Evolutionary conservation across 192 early-diverging fungal species (phyloP).

Genomic region (Coemansia sp.): DNA sequence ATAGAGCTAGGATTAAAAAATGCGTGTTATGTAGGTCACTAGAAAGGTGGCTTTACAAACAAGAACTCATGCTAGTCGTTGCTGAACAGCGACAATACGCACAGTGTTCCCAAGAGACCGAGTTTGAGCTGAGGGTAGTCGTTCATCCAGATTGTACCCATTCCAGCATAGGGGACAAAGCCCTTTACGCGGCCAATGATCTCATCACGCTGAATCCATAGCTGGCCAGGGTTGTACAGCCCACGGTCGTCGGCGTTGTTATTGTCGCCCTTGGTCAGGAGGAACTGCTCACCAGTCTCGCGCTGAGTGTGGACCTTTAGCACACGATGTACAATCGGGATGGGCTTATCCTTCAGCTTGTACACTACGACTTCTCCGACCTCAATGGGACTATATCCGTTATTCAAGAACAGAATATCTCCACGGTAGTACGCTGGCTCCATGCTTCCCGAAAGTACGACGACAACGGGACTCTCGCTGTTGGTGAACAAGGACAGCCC

Average conservation of each 20-base stretch:
- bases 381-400: conserved; percentile 68
- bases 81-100: conserved; percentile 70
- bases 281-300: conserved; percentile 74
- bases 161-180: conserved; percentile 91
- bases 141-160: conserved; percentile 96
- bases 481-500: conserved; percentile 82
- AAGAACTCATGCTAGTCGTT: conserved; percentile 57
- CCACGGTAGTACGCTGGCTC: conserved; percentile 95
- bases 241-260: conserved; percentile 90
- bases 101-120: conserved; percentile 75
- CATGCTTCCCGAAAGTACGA: conserved; percentile 97
- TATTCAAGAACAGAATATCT: conserved; percentile 87
- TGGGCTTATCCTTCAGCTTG: conserved; percentile 83
- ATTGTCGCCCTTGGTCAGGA: conserved; percentile 98
- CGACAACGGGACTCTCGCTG: conserved; percentile 95
- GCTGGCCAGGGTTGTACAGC: conserved; percentile 79
- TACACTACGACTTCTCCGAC: conserved; percentile 96
- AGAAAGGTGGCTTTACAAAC: background rate
- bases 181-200: conserved; percentile 89
- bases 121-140: conserved; percentile 94
- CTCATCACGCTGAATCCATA: conserved; percentile 91
- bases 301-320: conserved; percentile 87
- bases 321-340: conserved; percentile 98
- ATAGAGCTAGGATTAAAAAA: background rate
- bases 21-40: background rate